These are phyloP conservation scores for Diaporthe batatas DNA, from an alignment of 2,329 filamentous ascomycete species.

Conservation along the genomic window DNA sequence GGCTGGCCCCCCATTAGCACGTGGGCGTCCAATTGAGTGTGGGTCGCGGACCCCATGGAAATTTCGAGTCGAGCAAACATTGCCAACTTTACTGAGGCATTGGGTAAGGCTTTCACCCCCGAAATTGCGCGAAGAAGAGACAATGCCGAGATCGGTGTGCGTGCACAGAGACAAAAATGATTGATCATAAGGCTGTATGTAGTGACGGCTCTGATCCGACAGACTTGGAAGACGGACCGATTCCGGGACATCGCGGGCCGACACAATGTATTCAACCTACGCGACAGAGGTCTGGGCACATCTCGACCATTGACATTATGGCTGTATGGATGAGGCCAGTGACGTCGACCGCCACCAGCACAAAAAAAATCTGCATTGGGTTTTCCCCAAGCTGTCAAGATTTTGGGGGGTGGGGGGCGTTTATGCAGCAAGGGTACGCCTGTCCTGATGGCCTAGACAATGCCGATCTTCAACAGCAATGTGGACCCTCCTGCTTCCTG, in stretches of 20 bases:
- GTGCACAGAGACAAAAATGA: background rate
- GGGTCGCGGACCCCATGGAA: conserved; percentile 6
- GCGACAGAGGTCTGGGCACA: too few relatives aligned
- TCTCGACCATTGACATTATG: background rate
- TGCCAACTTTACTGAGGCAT: background rate
- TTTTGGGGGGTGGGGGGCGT: background rate
- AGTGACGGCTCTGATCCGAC: background rate
- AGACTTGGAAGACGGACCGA: conserved; percentile 7
- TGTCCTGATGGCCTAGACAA: background rate
- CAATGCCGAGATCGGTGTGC: conserved; percentile 13
- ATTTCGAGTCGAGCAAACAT: background rate
- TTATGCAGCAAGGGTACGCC: background rate
- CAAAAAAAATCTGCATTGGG: conserved; percentile 9
- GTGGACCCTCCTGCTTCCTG: background rate
- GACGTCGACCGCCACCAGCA: background rate
- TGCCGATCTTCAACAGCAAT: background rate
- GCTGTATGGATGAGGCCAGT: background rate
- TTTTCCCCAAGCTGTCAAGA: background rate
- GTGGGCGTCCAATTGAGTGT: conserved; percentile 9
- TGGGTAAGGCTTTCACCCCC: conserved; percentile 6
- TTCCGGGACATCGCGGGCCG: background rate
- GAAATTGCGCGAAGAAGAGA: background rate
- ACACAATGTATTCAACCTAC: background rate
- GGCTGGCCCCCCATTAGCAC: conserved; percentile 26
- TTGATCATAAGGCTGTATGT: background rate